Base-by-base conservation (phyloP, 1,284 basidiomycete species). In the Heterobasidion annosum region DNA sequence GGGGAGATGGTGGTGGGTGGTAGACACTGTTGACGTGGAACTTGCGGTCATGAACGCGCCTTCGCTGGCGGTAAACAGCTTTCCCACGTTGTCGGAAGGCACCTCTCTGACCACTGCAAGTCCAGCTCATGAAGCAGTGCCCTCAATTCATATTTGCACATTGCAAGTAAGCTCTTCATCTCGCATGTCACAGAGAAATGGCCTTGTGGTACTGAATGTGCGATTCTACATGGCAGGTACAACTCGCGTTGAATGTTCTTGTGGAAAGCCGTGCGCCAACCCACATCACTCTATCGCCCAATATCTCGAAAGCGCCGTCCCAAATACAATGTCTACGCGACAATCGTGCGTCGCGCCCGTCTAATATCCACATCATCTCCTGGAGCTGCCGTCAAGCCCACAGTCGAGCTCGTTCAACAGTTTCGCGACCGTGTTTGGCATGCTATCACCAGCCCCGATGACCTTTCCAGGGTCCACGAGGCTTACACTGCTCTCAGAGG, bases 221-320 rank as follows among this genome's bases (percentile, higher is more conserved):
- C n/a, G n/a, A 40, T 8, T 8, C 10, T 40, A 8, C 18, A 12
- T 19, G 13, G 15, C 51, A 35, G 43, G 12, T 12, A 45, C 8
- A 8, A 18, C 40, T 35, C 33, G n/a, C 48, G 37, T 25, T 68
- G 66, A 62, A 70, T 70, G 68, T 67, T 62, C 65, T 61, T 62
- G 58, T 59, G 59, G 61, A 63, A 63, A 53, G 53, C 54, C 52
- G 53, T 62, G 45, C 56, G 19, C 40, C 37, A 33, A 51, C 15
- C 18, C 42, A 50, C 5, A n/a, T 32, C 37, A 32, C 43, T 1
- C 18, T 46, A 6, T 18, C 7, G 50, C n/a, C 37, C 37, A 10
- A 25, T 25, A 25, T n/a, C 37, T 40, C 37, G 4, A 40, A 40
- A 8, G 37, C 37, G 3, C 10, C n/a, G n/a, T n/a, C n/a, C n/a